Conservation (phyloP, 768 basidiomycete genomes). For the Tricholoma terreum region DNA sequence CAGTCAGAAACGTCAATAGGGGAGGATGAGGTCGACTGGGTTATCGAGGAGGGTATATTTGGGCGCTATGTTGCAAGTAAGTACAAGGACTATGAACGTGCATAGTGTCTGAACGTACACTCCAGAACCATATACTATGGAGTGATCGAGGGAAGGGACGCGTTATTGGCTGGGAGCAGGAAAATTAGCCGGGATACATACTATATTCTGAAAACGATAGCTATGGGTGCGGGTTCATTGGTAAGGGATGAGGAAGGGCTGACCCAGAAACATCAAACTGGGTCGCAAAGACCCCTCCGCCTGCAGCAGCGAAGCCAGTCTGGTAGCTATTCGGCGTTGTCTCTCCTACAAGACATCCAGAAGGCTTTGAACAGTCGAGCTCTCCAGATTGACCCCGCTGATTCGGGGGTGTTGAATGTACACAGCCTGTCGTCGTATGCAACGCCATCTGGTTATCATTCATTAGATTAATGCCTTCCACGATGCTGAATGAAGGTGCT, state of each 20-base stretch:
- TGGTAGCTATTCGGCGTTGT: conserved; percentile 62
- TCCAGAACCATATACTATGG: conserved; percentile 46
- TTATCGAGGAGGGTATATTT: conserved; percentile 35
- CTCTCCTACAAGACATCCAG: conserved; percentile 68
- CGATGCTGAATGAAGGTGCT: conserved; percentile 46
- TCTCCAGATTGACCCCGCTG: conserved; percentile 51
- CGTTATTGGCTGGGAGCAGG: background rate
- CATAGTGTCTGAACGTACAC: conserved; percentile 26
- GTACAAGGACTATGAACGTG: conserved; percentile 12
- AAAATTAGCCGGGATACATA: conserved; percentile 9
- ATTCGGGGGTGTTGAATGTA: conserved; percentile 31
- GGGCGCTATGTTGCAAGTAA: conserved; percentile 29
- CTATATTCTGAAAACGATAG: conserved; percentile 21
- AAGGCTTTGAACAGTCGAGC: conserved; percentile 52
- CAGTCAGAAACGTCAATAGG: conserved; percentile 36
- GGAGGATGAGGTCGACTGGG: conserved; percentile 25
- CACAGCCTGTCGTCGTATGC: conserved; percentile 57
- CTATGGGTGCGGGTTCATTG: background rate
- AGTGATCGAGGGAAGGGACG: background rate
- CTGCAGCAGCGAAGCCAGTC: conserved; percentile 58
- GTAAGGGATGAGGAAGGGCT: background rate
- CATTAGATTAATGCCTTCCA: conserved; percentile 80
- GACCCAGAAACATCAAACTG: conserved; percentile 57
- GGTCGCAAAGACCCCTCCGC: conserved; percentile 76
- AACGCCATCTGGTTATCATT: conserved; percentile 71